phyloP scores from a whole-genome alignment of 192 early-diverging fungal species.

The Cetraspora pellucida region DNA sequence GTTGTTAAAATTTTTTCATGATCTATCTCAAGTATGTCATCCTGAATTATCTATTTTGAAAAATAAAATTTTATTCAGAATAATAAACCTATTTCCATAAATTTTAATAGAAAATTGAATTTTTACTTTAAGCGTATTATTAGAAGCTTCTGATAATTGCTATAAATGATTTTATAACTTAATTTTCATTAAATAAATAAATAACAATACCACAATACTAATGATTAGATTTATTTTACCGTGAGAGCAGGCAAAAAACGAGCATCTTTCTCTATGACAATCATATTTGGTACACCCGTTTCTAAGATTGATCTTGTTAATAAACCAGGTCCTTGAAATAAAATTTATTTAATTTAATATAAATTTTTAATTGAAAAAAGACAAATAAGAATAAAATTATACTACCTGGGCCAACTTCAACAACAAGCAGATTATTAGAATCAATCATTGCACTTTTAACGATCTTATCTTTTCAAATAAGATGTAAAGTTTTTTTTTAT shows the following conservation, averaged over 20 bases:
- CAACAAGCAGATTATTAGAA: constrained; percentile 57
- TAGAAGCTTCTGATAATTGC: constrained; percentile 72
- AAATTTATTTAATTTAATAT: background rate
- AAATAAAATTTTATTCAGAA: background rate
- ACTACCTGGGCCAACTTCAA: constrained; percentile 76
- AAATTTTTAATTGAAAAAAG: background rate
- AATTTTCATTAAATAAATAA: background rate
- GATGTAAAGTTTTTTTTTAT: background rate
- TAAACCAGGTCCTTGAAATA: constrained; percentile 63
- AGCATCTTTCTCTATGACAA: constrained; percentile 74
- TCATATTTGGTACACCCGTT: constrained; percentile 58
- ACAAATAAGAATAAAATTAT: background rate
- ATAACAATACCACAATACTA: background rate
- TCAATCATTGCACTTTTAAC: constrained; percentile 61
- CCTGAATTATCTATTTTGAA: constrained; percentile 50
- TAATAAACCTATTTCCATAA: too few species aligned
- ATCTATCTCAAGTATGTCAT: constrained; percentile 65
- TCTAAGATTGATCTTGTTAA: constrained; percentile 79
- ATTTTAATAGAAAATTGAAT: background rate
- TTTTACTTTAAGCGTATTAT: constrained; percentile 50
- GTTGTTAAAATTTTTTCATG: constrained; percentile 54
- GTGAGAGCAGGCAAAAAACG: constrained; percentile 68
- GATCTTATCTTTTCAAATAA: constrained; percentile 60
- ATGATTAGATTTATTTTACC: constrained; percentile 38
- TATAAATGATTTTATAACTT: constrained; percentile 31